A percentile compares a stretch with the other conserved stretches of the same genome.
These are phyloP conservation scores for Phytophthora palmivora DNA, from an alignment of 352 stramenopile genomes.

Conservation along the genomic window DNA sequence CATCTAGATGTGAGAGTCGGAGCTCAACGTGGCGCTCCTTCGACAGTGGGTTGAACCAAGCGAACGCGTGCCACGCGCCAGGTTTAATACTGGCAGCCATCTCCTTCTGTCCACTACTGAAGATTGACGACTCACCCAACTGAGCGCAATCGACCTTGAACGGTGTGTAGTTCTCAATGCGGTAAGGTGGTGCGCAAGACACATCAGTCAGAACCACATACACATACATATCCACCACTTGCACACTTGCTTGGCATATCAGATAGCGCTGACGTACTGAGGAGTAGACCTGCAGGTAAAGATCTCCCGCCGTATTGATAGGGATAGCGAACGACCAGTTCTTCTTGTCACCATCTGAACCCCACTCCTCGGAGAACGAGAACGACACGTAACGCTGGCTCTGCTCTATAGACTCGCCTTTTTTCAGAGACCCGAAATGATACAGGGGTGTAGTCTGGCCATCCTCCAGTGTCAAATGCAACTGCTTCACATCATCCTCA, in stretches of 20 bases:
- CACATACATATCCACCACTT: slow-evolving; percentile 90
- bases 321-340: slow-evolving; percentile 86
- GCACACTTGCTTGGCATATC: slow-evolving; percentile 86
- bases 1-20: slow-evolving; percentile 59
- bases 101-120: slow-evolving; percentile 65
- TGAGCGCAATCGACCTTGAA: slow-evolving; percentile 82
- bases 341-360: slow-evolving; percentile 49
- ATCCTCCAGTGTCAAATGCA: slow-evolving; percentile 57
- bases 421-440: slow-evolving; percentile 83
- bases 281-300: slow-evolving; percentile 86
- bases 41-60: slow-evolving; percentile 86
- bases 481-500: slow-evolving; percentile 61
- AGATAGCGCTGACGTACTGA: slow-evolving; percentile 72
- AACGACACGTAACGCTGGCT: slow-evolving; percentile 85
- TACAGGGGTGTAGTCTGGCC: slow-evolving; percentile 78
- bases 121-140: slow-evolving; percentile 71
- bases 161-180: slow-evolving; percentile 90
- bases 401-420: slow-evolving; percentile 58
- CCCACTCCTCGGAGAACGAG: slow-evolving; percentile 77
- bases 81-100: slow-evolving; percentile 58
- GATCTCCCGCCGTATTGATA: slow-evolving; percentile 77
- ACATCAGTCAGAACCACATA: slow-evolving; percentile 89
- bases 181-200: slow-evolving; percentile 80
- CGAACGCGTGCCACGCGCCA: slow-evolving; percentile 81
- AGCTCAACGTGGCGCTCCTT: slow-evolving; percentile 87